phyloP scores from a whole-genome alignment of 208 protist genomes.

The Trypanosoma cruzi region DNA sequence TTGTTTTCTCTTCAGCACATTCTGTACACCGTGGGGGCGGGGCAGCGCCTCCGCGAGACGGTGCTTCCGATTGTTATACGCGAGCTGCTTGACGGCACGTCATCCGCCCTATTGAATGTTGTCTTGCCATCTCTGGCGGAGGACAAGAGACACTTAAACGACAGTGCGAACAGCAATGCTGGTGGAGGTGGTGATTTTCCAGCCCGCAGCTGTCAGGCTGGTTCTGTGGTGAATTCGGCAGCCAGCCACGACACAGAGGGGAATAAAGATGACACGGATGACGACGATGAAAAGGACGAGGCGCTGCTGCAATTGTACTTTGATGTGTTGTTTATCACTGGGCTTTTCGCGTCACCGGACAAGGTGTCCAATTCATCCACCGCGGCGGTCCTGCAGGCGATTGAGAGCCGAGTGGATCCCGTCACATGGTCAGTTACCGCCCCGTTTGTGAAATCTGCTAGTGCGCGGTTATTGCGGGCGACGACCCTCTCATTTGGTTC shows the following conservation, averaged over 20 bases:
- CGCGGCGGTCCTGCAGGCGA: conserved; percentile 7
- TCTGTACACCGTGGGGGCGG: conserved; percentile 5
- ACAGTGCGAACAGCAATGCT: not conserved
- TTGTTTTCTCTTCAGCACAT: conserved; percentile 30
- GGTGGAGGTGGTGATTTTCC: not conserved
- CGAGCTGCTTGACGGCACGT: conserved; percentile 23
- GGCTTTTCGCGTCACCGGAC: conserved; percentile 1
- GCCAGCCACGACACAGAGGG: too few relatives aligned
- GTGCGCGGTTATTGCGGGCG: conserved; percentile 12
- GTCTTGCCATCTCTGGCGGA: conserved; percentile 15
- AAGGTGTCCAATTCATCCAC: not conserved
- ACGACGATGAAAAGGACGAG: conserved; percentile 19
- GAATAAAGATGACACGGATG: not conserved
- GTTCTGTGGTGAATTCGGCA: too few relatives aligned
- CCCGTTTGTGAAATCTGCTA: conserved; percentile 23
- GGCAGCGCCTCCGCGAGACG: conserved; percentile 4
- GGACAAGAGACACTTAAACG: not conserved
- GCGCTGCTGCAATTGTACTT: conserved; percentile 39
- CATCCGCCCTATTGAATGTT: conserved; percentile 3
- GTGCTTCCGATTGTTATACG: conserved; percentile 20
- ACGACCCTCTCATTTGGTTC: conserved; percentile 32
- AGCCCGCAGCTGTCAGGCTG: too few relatives aligned
- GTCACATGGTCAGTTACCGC: conserved; percentile 20
- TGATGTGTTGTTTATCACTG: conserved; percentile 27
- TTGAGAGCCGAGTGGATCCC: conserved; percentile 26